A percentile compares a stretch with the other conserved stretches of the same genome.
These are phyloP conservation scores for Venturia aucupariae DNA, from an alignment of 2,329 filamentous ascomycete species.

Conservation along the genomic window DNA sequence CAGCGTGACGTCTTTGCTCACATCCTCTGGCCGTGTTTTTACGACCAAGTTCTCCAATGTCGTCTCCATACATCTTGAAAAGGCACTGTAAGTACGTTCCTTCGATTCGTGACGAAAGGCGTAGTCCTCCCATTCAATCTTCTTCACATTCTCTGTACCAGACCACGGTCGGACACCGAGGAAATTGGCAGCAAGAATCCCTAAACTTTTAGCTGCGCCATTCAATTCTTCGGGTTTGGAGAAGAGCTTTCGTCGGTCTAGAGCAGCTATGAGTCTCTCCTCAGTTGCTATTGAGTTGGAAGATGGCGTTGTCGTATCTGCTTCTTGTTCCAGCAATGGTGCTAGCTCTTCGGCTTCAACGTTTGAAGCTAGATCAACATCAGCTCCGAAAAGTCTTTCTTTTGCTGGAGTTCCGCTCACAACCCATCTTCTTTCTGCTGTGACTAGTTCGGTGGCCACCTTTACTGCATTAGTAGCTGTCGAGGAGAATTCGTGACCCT, in stretches of 20 bases:
- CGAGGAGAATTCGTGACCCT: conserved; percentile 77
- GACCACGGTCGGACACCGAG: conserved; percentile 72
- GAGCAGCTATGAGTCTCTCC: conserved; percentile 16
- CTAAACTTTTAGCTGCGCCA: conserved; percentile 51
- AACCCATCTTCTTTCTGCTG: conserved; percentile 70
- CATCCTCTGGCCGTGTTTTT: conserved; percentile 65
- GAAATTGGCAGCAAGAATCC: conserved; percentile 56
- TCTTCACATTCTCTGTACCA: conserved; percentile 48
- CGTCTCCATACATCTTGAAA: conserved; percentile 50
- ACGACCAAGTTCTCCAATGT: conserved; percentile 74
- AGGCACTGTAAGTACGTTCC: conserved; percentile 46
- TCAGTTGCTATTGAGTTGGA: background rate
- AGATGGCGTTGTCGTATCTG: conserved; percentile 18
- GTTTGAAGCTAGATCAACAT: conserved; percentile 44
- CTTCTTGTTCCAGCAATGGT: conserved; percentile 15
- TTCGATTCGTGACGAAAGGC: conserved; percentile 46
- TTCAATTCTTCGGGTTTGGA: conserved; percentile 28
- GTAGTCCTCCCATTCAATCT: conserved; percentile 65
- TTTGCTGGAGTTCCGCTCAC: conserved; percentile 84
- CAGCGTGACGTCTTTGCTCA: conserved; percentile 53
- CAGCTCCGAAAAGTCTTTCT: conserved; percentile 63
- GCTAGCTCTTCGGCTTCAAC: conserved; percentile 24
- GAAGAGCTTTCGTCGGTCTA: conserved; percentile 34
- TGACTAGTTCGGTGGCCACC: conserved; percentile 43
- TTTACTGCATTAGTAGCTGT: conserved; percentile 50